Evolutionary conservation across 148 eudicot species (phyloP).

Genomic region (Fallopia convolvulus): DNA sequence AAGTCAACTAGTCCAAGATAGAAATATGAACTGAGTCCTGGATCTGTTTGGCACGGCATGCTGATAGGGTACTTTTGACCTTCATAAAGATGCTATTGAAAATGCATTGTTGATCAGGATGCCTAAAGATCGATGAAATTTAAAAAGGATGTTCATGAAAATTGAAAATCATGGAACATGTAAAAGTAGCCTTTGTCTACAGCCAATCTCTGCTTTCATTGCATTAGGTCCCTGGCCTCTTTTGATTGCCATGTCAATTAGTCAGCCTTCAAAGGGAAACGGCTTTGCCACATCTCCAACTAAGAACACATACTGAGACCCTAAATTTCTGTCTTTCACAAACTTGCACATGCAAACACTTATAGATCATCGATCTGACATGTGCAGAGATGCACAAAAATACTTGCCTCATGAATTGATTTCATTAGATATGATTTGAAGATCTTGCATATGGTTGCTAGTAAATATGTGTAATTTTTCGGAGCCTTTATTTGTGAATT

Average conservation of each 20-base stretch:
- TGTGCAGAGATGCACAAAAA: background rate
- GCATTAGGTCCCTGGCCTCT: background rate
- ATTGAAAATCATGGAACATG: background rate
- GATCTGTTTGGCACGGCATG: background rate
- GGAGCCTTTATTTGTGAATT: background rate
- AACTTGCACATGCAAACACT: background rate
- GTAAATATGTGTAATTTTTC: background rate
- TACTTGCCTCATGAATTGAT: background rate
- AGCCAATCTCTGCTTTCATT: background rate
- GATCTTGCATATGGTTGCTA: background rate
- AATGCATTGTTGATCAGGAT: background rate
- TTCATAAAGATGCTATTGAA: background rate
- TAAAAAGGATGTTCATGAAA: background rate
- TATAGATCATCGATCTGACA: background rate
- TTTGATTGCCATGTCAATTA: background rate
- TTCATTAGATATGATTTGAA: background rate
- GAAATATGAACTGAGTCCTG: background rate
- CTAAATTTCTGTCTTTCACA: background rate
- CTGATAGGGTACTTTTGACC: background rate
- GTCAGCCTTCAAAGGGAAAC: background rate
- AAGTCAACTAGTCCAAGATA: background rate
- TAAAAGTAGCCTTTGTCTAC: background rate
- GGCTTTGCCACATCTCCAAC: background rate
- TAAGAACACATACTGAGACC: background rate
- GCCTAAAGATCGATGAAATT: background rate